phyloP scores from a whole-genome alignment of 148 eudicot genomes.

The Fagopyrum homotropicum region DNA sequence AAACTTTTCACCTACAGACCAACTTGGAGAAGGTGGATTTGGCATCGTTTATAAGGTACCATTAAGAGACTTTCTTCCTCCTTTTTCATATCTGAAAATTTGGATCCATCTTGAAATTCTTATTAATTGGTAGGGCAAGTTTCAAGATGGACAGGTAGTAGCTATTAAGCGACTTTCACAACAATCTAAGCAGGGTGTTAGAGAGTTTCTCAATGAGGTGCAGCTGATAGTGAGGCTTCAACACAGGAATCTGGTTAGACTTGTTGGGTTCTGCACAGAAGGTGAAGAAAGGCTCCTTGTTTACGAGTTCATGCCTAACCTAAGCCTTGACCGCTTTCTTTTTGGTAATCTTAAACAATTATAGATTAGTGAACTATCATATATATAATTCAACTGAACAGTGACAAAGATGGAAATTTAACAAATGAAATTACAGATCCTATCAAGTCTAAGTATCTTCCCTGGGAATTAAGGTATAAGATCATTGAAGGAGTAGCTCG shows the following conservation, averaged over 20 bases:
- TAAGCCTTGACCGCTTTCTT: slow-evolving; percentile 35
- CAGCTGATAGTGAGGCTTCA: slow-evolving; percentile 41
- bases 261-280: slow-evolving; percentile 45
- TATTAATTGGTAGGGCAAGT: slow-evolving; percentile 18
- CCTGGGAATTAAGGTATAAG: slow-evolving; percentile 9
- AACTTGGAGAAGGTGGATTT: slow-evolving; percentile 39
- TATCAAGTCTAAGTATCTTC: neutral
- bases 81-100: neutral
- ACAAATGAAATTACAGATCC: neutral
- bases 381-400: neutral
- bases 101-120: neutral
- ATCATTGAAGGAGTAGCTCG: slow-evolving; percentile 8
- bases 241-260: slow-evolving; percentile 48
- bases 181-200: slow-evolving; percentile 44
- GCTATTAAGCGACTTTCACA: slow-evolving; percentile 48
- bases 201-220: slow-evolving; percentile 51
- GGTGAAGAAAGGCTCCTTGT: slow-evolving; percentile 38
- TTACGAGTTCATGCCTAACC: slow-evolving; percentile 48
- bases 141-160: slow-evolving; percentile 28
- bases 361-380: neutral
- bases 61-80: no score
- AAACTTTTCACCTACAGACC: slow-evolving; percentile 22
- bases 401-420: neutral
- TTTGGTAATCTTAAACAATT: slow-evolving; percentile 23
- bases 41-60: slow-evolving; percentile 42